Evolutionary conservation across 768 basidiomycete genomes (phyloP), one percentile per base, ranked within the genome.

Genomic region (Rhizopogon vinicolor): DNA sequence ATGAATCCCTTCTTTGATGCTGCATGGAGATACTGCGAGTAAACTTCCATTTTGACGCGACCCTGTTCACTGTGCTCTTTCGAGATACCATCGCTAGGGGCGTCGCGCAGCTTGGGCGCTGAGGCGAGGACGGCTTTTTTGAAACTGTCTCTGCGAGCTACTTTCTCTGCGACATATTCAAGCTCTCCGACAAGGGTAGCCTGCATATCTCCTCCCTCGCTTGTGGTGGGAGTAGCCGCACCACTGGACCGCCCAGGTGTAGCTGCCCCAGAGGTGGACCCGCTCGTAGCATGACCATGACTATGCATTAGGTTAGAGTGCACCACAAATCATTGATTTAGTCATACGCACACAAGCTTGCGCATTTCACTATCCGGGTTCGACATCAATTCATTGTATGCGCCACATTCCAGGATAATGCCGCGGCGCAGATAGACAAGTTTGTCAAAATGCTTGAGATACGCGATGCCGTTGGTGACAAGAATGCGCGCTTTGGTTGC

Each of bases 391-490:
- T 78, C 72, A 12, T 74, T 68, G 64, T 87, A 93, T 0, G 87
- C 74, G 2, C 89, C 91, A 19, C 68, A 73, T 72, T 96, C 93
- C 8, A 91, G 70, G 52, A 95, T 84, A 64, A 93, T 85, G 13
- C 93, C 93, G 22, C 85, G 83, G 18, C 91, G 86, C 40, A 97
- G 71, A 70, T 85, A 92, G 48, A 79, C 68, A 14, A 95, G 73
- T 44, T 85, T 78, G 63, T 94, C 89, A 52, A 91, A 90, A 53
- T 90, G 76, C 45, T 80, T 79, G 39, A 94, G 75, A 64, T 90
- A 94, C n/a, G 91, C 80, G 51, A 95, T 83, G 55, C 85, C 86
- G 68, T 96, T 94, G 41, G 93, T 96, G 49, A 93, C 90, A 4
- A 95, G 72, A 52, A 95, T 79, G 31, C 93, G 78, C 9, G 92